Base-by-base conservation (phyloP, 805 yeast species). In the Diddensiella transvaalensis region DNA sequence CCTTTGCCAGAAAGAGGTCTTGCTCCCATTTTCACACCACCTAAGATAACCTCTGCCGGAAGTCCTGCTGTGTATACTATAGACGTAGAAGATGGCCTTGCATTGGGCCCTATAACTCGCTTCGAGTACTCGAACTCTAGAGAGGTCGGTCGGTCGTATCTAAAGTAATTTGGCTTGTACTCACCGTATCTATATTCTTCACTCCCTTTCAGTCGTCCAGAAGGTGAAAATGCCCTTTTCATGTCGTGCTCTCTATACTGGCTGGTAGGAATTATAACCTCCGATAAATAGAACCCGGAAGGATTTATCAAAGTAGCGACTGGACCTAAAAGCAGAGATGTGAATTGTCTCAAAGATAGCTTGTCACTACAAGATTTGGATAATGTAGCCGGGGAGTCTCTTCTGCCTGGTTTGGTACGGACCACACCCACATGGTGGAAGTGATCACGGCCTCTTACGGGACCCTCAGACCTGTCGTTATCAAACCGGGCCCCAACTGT, bases 301-400 rank as follows among this genome's bases (percentile, higher is more conserved):
- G 64, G 63, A 2, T 36, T 46, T 8, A 63, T 43, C 4, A 64
- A 19, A 5, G 26, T 46, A n/a, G 51, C 47, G n/a, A 55, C 52
- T 3, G 67, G 61, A 3, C 68, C 58, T 23, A 50, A 48, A 3
- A 71, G 47, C 22, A 70, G 43, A 10, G 75, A 71, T 3, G 63
- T 55, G 35, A 47, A 50, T 61, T 87, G 96, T 50, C 75, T 74
- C 42, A 83, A 45, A 38, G 86, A 74, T 22, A 91, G 63, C 59
- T 91, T 91, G 63, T 91, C 98, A 1, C 95, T 80, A 62, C 98
- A 91, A 0, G 96, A 87, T 63, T 89, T 91, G 24, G 95, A 85
- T 42, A 76, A 64, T 0, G 95, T 77, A 3, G 80, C 53, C 1
- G 76, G 75, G 2, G 96, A 84, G 61, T 93, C 98, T 23, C 72